Conservation (phyloP, 1,284 basidiomycete genomes). For the Dichomitus squalens region DNA sequence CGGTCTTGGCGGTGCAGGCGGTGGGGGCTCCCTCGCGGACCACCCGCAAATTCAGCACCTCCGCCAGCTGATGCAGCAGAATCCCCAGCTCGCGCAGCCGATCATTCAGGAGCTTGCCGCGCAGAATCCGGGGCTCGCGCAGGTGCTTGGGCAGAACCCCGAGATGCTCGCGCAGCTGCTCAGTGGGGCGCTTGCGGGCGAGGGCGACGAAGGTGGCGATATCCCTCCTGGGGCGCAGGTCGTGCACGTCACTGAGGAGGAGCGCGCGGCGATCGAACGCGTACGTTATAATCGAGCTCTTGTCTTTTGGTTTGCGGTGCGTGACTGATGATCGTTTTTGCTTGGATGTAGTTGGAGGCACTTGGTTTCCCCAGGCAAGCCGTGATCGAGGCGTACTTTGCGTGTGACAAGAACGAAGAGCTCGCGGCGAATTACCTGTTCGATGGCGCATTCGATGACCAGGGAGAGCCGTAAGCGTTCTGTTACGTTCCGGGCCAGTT, state of each 20-base stretch:
- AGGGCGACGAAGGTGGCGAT: constrained; percentile 49
- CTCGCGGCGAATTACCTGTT: constrained; percentile 92
- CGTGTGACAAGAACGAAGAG: constrained; percentile 95
- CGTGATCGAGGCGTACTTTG: constrained; percentile 86
- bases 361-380: constrained; percentile 84
- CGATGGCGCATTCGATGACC: constrained; percentile 69
- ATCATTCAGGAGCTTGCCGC: constrained; percentile 82
- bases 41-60: constrained; percentile 69
- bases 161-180: constrained; percentile 70
- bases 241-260: constrained; percentile 81
- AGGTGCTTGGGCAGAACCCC: constrained; percentile 69
- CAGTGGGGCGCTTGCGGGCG: constrained; percentile 45
- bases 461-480: constrained; percentile 10
- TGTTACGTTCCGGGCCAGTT: background rate
- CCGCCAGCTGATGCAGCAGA: constrained; percentile 70
- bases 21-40: constrained; percentile 53
- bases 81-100: constrained; percentile 79
- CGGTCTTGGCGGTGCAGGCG: constrained; percentile 27
- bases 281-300: too few species aligned
- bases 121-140: constrained; percentile 75
- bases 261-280: constrained; percentile 85
- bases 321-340: constrained; percentile 31
- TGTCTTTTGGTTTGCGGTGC: too few species aligned
- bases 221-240: constrained; percentile 68
- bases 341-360: constrained; percentile 63